Conservation (phyloP, 176 grass and related monocot genomes). For the Puya raimondii region DNA sequence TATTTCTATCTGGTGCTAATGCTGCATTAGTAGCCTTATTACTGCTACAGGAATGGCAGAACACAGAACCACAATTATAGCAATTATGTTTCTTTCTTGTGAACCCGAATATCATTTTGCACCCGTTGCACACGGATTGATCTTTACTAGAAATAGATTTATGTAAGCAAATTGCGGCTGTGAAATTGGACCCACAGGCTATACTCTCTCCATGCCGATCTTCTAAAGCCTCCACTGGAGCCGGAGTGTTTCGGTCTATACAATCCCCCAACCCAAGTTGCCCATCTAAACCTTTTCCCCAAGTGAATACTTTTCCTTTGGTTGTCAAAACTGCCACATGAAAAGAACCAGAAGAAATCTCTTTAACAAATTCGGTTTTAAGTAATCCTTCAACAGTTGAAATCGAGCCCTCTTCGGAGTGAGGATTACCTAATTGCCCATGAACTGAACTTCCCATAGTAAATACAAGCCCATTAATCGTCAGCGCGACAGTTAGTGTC, state of each 20-base stretch:
- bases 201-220: slow-evolving; percentile 75
- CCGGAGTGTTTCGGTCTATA: slow-evolving; percentile 48
- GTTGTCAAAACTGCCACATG: slow-evolving; percentile 55
- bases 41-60: slow-evolving; percentile 67
- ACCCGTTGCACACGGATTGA: slow-evolving; percentile 56
- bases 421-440: slow-evolving; percentile 76
- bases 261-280: slow-evolving; percentile 86
- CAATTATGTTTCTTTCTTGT: slow-evolving; percentile 86
- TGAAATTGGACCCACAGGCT: slow-evolving; percentile 80
- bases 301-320: slow-evolving; percentile 79
- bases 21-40: slow-evolving; percentile 58
- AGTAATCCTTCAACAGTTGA: slow-evolving; percentile 60
- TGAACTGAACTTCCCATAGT: slow-evolving; percentile 60
- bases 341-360: slow-evolving; percentile 75
- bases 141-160: slow-evolving; percentile 76
- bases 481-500: slow-evolving; percentile 54
- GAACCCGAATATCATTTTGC: slow-evolving; percentile 74
- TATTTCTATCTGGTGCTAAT: slow-evolving; percentile 55
- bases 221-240: slow-evolving; percentile 61
- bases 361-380: slow-evolving; percentile 70
- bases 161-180: slow-evolving; percentile 61
- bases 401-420: slow-evolving; percentile 41
- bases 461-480: slow-evolving; percentile 59
- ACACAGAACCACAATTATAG: slow-evolving; percentile 86
- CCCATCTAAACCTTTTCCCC: slow-evolving; percentile 80